Base-by-base conservation (phyloP, 208 protist genomes). In the Sergeia podlipaevii region DNA sequence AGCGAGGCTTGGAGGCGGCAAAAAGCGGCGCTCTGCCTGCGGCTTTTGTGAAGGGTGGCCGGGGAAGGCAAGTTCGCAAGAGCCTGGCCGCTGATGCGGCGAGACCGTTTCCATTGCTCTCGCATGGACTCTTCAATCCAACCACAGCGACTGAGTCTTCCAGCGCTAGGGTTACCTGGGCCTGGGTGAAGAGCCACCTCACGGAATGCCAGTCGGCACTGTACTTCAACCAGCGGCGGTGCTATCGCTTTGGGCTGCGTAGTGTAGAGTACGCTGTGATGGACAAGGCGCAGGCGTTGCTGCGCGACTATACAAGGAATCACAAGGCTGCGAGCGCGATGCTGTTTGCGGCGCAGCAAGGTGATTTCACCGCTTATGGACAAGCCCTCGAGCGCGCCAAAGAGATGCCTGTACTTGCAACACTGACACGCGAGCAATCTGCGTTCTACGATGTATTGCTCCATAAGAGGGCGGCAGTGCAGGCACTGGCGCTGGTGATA, bases 191-290 rank as follows among this genome's bases (percentile, higher is more conserved):
- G 18, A 58, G 52, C 26, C 57, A 21, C n/a, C 58, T 89, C 17
- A 54, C 29, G 24, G 56, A 65, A n/a, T 30, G 67, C 23, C 61
- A 74, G 52, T 56, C 73, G 0, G 44, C 55, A 8, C 52, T 84
- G 20, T 65, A 75, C 51, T 85, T 81, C 54, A 58, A 50, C 27
- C 80, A 89, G 48, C 62, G 65, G 21, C 70, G 77, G 5, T 70
- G 66, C 34, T 85, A 80, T 49, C 66, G 64, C 48, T 81, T 76
- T 44, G 74, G 70, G 17, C 60, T 84, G 28, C 64, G 67, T 17
- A 53, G 39, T 32, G 70, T 54, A 23, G 54, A 49, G 10, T 60
- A 50, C 38, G 33, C 67, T 8, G 70, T 66, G 50, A 75, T 85
- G 70, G 60, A 36, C 46, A 45, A 37, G 4, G 80, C 76, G 26